Base-by-base conservation (phyloP, 1,284 basidiomycete genomes). In the Cutaneotrichosporon spelunceum region DNA sequence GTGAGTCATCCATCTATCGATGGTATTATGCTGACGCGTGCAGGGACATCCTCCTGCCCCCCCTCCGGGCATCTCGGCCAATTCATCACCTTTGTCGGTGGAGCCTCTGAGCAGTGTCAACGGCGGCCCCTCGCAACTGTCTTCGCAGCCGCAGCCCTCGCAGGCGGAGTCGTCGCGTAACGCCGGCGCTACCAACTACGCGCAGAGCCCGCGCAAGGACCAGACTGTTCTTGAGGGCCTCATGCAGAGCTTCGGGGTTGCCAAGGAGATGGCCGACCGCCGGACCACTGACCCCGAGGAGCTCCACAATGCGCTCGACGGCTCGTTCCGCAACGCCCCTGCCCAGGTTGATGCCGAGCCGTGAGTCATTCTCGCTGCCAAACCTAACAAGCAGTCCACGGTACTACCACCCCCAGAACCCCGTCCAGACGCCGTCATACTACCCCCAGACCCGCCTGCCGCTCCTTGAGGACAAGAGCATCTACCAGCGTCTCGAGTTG, bases 351-450 rank as follows among this genome's bases (percentile, higher is more conserved):
- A 99, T 75, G 93, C 91, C 19, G 93, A 96, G 77, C 93, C 93
- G 93, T 93, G 68, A 73, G 87, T 78, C 26, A 19, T 24, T 8
- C 13, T 24, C 21, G 9, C 8, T 21, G 5, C 7, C 19, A 21
- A 7, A 55, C 23, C 45, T 57, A 24, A 54, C 56, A 1, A 4
- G 26, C 66, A 94, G 93, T 80, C 92, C 93, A 45, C 91, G 93
- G 73, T 97, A 99, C 80, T 99, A 99, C 76, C 88, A 94, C 30
- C 93, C 96, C 19, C 86, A 90, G 70, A 95, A 95, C 78, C 92
- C 93, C 9, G 92, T 88, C 81, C 87, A 85, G 68, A 93, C 95
- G 29, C 89, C 95, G n/a, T 82, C 86, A 23, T 97, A 96, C 80
- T 99, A 99, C 79, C 94, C 96, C 45, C 96, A 99, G 78, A 78